Evolutionary conservation across 768 basidiomycete species (phyloP).

Genomic region (Phylloporus scabripes): DNA sequence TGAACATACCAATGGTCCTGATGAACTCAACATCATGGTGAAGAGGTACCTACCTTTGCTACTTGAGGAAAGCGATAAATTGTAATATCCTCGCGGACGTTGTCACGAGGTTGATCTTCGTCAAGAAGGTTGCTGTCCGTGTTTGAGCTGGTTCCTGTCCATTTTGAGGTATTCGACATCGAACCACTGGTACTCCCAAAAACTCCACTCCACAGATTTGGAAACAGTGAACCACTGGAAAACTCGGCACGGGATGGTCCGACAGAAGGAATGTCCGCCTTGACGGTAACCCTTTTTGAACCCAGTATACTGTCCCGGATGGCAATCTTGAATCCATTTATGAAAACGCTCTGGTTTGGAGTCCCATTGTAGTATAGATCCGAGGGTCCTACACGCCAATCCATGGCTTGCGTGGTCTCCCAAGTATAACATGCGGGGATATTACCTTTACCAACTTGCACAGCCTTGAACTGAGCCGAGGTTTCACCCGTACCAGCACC

Average conservation of each 20-base stretch:
- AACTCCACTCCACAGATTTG: background rate
- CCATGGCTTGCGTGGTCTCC: constrained; percentile 3
- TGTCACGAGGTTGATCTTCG: background rate
- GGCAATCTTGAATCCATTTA: constrained; percentile 19
- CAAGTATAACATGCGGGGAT: constrained; percentile 7
- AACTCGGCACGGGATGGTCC: background rate
- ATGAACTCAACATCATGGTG: background rate
- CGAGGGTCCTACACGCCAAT: constrained; percentile 6
- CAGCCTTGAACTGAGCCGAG: constrained; percentile 8
- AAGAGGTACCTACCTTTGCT: background rate
- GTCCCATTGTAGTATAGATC: background rate
- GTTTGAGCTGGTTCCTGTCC: background rate
- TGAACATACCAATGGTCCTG: background rate
- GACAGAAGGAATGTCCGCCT: background rate
- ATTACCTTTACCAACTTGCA: background rate
- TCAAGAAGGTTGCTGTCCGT: background rate
- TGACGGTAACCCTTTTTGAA: constrained; percentile 1
- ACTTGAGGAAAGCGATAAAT: background rate
- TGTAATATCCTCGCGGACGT: background rate
- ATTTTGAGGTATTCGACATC: too few relatives aligned
- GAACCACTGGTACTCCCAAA: background rate
- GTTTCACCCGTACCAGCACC: constrained; percentile 2
- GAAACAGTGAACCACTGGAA: background rate
- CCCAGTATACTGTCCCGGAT: background rate
- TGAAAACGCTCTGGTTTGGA: constrained; percentile 19